phyloP scores from a whole-genome alignment of 495 filamentous ascomycete genomes.

The Penicillium diatomitis region DNA sequence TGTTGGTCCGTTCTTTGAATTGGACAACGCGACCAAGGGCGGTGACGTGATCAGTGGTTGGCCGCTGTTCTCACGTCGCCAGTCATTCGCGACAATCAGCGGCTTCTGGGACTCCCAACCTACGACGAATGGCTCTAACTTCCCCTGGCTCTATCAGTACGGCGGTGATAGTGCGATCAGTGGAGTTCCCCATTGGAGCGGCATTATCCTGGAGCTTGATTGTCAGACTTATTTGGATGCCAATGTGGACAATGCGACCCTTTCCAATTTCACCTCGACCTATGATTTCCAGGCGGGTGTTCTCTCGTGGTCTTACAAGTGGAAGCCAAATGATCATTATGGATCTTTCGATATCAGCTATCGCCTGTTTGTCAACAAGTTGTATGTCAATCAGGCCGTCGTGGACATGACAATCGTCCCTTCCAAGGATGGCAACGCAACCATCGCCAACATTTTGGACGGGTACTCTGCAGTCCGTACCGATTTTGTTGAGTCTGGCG shows the following conservation, averaged over 20 bases:
- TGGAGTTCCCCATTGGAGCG: conserved; percentile 63
- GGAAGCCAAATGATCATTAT: conserved; percentile 47
- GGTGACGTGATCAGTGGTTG: conserved; percentile 59
- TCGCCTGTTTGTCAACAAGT: conserved; percentile 51
- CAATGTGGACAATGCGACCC: conserved; percentile 47
- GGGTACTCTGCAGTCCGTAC: conserved; percentile 51
- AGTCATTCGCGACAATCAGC: conserved; percentile 64
- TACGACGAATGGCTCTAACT: conserved; percentile 57
- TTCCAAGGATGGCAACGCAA: conserved; percentile 34
- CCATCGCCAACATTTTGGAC: conserved; percentile 50
- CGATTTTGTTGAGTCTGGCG: conserved; percentile 43
- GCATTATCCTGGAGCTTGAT: conserved; percentile 50
- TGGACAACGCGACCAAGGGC: conserved; percentile 39
- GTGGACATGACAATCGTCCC: conserved; percentile 48
- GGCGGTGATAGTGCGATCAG: conserved; percentile 66
- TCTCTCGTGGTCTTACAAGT: conserved; percentile 55
- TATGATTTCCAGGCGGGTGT: conserved; percentile 56
- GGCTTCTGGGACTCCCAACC: conserved; percentile 64
- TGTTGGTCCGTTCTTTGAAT: conserved; percentile 61
- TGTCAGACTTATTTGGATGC: conserved; percentile 48
- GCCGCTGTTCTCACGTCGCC: conserved; percentile 59
- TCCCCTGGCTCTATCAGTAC: conserved; percentile 61
- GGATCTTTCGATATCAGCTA: conserved; percentile 48
- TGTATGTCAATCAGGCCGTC: conserved; percentile 53
- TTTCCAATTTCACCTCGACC: conserved; percentile 52